A percentile compares a stretch with the other conserved stretches of the same genome.
These are phyloP conservation scores for Santalum album DNA, from an alignment of 164 flowering plant genomes.

Conservation along the genomic window DNA sequence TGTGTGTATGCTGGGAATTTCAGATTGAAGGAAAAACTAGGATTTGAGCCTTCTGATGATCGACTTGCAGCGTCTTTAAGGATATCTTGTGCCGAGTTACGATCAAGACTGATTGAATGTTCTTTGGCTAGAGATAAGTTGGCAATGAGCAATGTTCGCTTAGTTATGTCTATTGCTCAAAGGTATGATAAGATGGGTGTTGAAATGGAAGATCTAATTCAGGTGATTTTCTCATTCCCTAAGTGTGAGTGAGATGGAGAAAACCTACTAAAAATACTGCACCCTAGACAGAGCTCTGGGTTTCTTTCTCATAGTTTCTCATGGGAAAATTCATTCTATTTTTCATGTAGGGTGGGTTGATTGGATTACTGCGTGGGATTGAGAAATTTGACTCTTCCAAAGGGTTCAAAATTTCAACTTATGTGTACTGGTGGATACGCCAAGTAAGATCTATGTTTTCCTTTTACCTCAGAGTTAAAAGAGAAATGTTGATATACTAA, in stretches of 20 bases:
- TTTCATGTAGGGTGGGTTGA: slow-evolving; percentile 67
- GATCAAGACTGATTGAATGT: slow-evolving; percentile 49
- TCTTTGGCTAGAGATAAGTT: slow-evolving; percentile 84
- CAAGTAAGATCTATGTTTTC: slow-evolving; percentile 58
- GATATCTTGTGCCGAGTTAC: slow-evolving; percentile 60
- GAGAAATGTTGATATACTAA: too few species aligned
- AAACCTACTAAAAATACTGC: too few species aligned
- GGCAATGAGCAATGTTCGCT: slow-evolving; percentile 93
- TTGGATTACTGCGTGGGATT: slow-evolving; percentile 89
- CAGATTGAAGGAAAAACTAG: slow-evolving; percentile 72
- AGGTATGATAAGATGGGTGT: slow-evolving; percentile 83
- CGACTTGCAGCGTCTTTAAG: slow-evolving; percentile 73
- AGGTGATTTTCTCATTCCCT: slow-evolving; percentile 38
- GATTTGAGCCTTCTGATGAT: slow-evolving; percentile 81
- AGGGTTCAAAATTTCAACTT: slow-evolving; percentile 90
- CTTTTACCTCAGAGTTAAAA: neutral
- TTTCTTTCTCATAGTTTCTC: neutral
- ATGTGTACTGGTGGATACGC: slow-evolving; percentile 99
- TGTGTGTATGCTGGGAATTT: too few species aligned
- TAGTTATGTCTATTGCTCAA: slow-evolving; percentile 92
- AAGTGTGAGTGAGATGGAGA: too few species aligned
- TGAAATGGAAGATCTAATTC: slow-evolving; percentile 93
- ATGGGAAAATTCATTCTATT: neutral
- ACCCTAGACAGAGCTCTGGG: too few species aligned
- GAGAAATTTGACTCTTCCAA: slow-evolving; percentile 97